phyloP scores from a whole-genome alignment of 805 yeast genomes.

The Yamadazyma scolyti region DNA sequence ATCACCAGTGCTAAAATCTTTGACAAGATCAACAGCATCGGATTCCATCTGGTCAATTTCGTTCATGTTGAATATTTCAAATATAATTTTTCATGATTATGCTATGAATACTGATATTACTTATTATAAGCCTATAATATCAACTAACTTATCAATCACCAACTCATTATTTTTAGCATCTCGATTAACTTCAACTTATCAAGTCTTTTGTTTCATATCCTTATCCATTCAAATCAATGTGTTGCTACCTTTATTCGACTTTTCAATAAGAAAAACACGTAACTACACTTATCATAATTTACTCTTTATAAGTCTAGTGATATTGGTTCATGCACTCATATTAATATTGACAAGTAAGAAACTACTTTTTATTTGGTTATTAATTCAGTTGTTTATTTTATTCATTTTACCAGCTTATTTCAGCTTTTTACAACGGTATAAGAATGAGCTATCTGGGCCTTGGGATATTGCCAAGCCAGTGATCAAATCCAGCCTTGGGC shows the following conservation, averaged over 20 bases:
- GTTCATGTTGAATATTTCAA: constrained; percentile 70
- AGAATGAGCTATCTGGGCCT: constrained; percentile 85
- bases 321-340: constrained; percentile 19
- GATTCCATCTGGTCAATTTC: constrained; percentile 95
- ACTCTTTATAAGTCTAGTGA: constrained; percentile 20
- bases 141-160: constrained; percentile 79
- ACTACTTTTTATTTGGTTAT: constrained; percentile 46
- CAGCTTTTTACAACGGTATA: constrained; percentile 68
- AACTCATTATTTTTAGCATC: constrained; percentile 90
- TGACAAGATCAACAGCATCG: constrained; percentile 83
- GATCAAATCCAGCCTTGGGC: constrained; percentile 2
- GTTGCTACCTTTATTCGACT: constrained; percentile 66
- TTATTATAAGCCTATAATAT: constrained; percentile 49
- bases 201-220: constrained; percentile 81
- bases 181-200: constrained; percentile 66
- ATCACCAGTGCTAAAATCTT: constrained; percentile 85
- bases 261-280: constrained; percentile 45
- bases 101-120: constrained; percentile 41
- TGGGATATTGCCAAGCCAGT: constrained; percentile 85
- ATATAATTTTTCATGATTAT: constrained; percentile 67
- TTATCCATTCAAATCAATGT: constrained; percentile 70
- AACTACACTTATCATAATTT: constrained; percentile 20
- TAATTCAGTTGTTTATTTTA: constrained; percentile 44
- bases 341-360: constrained; percentile 20
- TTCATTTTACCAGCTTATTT: constrained; percentile 69